Base-by-base conservation (phyloP, 371 early-diverging fungal genomes). In the Mortierella sp. region DNA sequence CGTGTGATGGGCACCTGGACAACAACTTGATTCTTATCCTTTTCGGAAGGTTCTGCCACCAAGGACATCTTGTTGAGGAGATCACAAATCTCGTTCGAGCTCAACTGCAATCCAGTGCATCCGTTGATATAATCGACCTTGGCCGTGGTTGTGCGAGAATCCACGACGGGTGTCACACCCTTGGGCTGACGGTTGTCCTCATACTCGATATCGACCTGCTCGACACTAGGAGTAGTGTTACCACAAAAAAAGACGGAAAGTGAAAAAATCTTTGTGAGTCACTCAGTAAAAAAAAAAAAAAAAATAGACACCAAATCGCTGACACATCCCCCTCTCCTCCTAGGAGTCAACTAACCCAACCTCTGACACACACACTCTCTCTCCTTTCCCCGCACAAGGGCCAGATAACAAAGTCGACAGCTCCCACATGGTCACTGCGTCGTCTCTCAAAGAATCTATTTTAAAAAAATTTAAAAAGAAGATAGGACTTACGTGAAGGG, bases 1-100 rank as follows among this genome's bases (percentile, higher is more conserved):
- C 99, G 92, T 48, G 98, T 96, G 16, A 92, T 90, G 44, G 99
- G 98, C 4, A 98, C 90, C 44, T 85, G 84, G n/a, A 98, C 96
- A n/a, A 83, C 81, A 26, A 98, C 72, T 46, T 88, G 83, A 30
- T 89, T 87, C 57, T 85, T 85, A 61, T 91, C 89, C 51, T 85
- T 72, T 6, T 82, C 74, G 62, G 81, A 86, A n/a, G 84, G 60
- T n/a, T 80, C 84, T n/a, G 96, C 94, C 16, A 84, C 85, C 66
- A 97, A 86, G 19, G 93, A 91, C 98, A 98, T 98, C 80, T 92
- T 93, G 67, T 87, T 84, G 64, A 99, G 84, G 44, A 95, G 84
- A 7, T 82, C 68, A 57, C 91, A 87, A 12, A 99, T 92, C 67
- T 96, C 91, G n/a, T 91, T 89, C 60, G 91, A 81, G 7, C 83